Conservation (phyloP, 805 yeast species). For the Barnettozyma sp. region DNA sequence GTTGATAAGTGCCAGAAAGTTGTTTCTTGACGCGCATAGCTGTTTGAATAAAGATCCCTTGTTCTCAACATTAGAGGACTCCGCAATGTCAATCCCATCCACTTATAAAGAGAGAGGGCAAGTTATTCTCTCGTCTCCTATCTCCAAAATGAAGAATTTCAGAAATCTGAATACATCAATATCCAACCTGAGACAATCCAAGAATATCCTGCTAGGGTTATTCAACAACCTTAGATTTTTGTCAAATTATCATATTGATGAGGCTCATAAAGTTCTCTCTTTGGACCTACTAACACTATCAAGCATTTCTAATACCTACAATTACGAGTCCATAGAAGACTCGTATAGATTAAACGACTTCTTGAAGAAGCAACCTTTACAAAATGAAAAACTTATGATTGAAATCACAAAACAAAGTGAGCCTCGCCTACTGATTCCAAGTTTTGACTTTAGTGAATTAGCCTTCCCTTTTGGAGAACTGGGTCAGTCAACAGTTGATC, state of each 20-base stretch:
- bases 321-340: conserved; percentile 17
- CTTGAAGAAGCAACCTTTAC: conserved; percentile 23
- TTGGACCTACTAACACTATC: conserved; percentile 23
- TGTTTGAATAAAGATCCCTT: conserved; percentile 40
- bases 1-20: conserved; percentile 27
- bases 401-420: conserved; percentile 9
- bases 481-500: conserved; percentile 1
- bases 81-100: conserved; percentile 42
- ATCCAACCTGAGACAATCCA: conserved; percentile 20
- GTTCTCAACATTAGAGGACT: conserved; percentile 41
- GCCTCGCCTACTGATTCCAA: conserved; percentile 13
- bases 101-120: conserved; percentile 11
- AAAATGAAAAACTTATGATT: conserved; percentile 23
- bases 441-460: conserved; percentile 12
- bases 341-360: conserved; percentile 24
- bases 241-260: conserved; percentile 25
- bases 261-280: conserved; percentile 20
- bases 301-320: conserved; percentile 19
- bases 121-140: conserved; percentile 4
- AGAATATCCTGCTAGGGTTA: conserved; percentile 13
- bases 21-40: conserved; percentile 27
- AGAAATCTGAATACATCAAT: conserved; percentile 22
- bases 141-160: conserved; percentile 16
- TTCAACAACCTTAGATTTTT: conserved; percentile 17
- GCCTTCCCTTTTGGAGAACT: conserved; percentile 6